These are phyloP conservation scores for Euphorbia peplus DNA, from an alignment of 345 rosid genomes.

Conservation along the genomic window DNA sequence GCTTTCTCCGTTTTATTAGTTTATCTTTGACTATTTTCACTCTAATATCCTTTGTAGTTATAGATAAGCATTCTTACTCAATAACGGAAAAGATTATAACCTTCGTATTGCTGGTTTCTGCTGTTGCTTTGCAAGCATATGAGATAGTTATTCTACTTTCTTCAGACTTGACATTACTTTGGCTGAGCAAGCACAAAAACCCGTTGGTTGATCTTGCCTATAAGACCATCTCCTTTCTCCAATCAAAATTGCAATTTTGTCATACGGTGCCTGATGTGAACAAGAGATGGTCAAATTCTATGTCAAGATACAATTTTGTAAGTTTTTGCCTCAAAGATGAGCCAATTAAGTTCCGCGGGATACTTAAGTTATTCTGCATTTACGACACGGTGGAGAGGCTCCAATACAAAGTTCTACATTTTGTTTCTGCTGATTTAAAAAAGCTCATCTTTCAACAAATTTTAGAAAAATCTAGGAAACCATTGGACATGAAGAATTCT, in stretches of 20 bases:
- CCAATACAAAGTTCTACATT: background rate
- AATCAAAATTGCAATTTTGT: background rate
- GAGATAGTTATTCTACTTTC: slow-evolving; percentile 15
- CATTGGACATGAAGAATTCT: background rate
- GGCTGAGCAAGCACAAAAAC: slow-evolving; percentile 4
- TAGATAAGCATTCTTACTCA: slow-evolving; percentile 14
- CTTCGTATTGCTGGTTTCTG: slow-evolving; percentile 17
- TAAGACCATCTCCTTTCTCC: background rate
- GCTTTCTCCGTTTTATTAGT: slow-evolving; percentile 9
- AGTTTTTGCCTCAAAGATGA: slow-evolving; percentile 5
- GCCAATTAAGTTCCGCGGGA: too few species aligned
- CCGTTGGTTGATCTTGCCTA: background rate
- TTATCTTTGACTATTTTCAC: background rate
- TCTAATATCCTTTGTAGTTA: background rate
- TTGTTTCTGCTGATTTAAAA: background rate
- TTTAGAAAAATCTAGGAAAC: background rate
- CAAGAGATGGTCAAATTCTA: slow-evolving; percentile 10
- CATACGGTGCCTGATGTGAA: background rate
- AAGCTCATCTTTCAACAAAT: slow-evolving; percentile 3
- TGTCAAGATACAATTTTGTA: slow-evolving; percentile 23
- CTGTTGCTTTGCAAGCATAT: slow-evolving; percentile 24
- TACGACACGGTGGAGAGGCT: slow-evolving; percentile 3
- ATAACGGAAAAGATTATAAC: slow-evolving; percentile 19
- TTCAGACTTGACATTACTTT: slow-evolving; percentile 14
- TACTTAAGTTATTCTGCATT: background rate